A percentile compares a stretch with the other conserved stretches of the same genome.
phyloP scores from a whole-genome alignment of 2,329 filamentous ascomycete genomes.

The Xylaria sp. region DNA sequence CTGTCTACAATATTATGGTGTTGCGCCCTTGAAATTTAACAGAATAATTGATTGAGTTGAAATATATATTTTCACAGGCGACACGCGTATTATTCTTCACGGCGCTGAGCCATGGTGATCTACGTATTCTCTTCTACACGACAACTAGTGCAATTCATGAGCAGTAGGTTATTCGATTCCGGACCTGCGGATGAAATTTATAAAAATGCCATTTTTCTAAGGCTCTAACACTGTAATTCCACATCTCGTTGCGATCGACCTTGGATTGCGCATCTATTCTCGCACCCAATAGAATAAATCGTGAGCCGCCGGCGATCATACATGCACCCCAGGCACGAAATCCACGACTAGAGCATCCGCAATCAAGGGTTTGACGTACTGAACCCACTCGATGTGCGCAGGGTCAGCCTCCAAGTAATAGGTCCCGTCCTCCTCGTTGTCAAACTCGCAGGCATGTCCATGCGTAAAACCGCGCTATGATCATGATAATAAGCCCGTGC shows the following conservation, averaged over 20 bases:
- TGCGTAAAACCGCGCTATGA: constrained; percentile 26
- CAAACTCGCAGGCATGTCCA: constrained; percentile 25
- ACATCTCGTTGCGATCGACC: not conserved
- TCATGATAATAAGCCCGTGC: not conserved
- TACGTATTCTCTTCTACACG: too few relatives aligned
- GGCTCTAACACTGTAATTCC: not conserved
- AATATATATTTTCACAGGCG: too few relatives aligned
- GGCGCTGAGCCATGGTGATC: too few relatives aligned
- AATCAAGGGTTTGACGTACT: constrained; percentile 28
- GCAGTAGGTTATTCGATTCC: too few relatives aligned
- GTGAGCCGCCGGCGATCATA: not conserved
- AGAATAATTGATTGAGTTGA: too few relatives aligned
- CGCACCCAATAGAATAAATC: not conserved
- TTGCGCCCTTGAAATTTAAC: too few relatives aligned
- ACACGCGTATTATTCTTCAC: too few relatives aligned
- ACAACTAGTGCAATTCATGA: too few relatives aligned
- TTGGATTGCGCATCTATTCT: too few relatives aligned
- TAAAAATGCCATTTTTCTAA: too few relatives aligned
- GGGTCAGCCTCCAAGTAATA: constrained; percentile 27
- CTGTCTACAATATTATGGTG: too few relatives aligned
- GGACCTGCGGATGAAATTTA: too few relatives aligned
- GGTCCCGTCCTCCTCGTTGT: constrained; percentile 24
- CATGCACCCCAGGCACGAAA: constrained; percentile 23
- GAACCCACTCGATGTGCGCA: constrained; percentile 27
- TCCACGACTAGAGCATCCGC: constrained; percentile 26